phyloP scores from a whole-genome alignment of 352 stramenopile species.

The Phytophthora ramorum region DNA sequence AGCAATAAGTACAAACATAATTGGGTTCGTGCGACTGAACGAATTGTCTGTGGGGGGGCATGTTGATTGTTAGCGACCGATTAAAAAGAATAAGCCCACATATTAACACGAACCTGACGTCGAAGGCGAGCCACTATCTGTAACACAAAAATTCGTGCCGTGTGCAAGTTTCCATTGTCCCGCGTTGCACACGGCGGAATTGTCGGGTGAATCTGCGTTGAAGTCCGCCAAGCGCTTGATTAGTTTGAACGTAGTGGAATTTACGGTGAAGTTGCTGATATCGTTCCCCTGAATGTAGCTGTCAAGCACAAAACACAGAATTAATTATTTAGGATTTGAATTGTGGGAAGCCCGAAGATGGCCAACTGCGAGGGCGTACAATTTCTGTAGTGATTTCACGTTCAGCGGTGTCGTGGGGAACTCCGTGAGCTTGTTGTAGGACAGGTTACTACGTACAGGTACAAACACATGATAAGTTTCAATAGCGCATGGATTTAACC shows the following conservation, averaged over 20 bases:
- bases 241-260: constrained; percentile 19
- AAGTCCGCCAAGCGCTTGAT: constrained; percentile 36
- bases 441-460: constrained; percentile 35
- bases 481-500: neutral
- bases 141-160: constrained; percentile 38
- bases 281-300: constrained; percentile 42
- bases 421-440: constrained; percentile 39
- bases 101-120: constrained; percentile 17
- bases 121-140: neutral
- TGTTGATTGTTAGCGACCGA: neutral
- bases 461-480: constrained; percentile 2
- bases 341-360: neutral
- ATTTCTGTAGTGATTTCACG: constrained; percentile 29
- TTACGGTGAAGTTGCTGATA: constrained; percentile 39
- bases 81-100: neutral
- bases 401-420: constrained; percentile 38
- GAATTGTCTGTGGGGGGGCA: neutral
- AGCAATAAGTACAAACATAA: constrained; percentile 33
- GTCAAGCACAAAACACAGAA: neutral
- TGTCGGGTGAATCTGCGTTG: constrained; percentile 17
- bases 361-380: constrained; percentile 22
- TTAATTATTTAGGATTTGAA: neutral
- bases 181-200: constrained; percentile 12
- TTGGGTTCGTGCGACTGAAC: constrained; percentile 14
- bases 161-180: constrained; percentile 36